Evolutionary conservation across 208 protist species (phyloP).

Genomic region (Lotmaria passim): DNA sequence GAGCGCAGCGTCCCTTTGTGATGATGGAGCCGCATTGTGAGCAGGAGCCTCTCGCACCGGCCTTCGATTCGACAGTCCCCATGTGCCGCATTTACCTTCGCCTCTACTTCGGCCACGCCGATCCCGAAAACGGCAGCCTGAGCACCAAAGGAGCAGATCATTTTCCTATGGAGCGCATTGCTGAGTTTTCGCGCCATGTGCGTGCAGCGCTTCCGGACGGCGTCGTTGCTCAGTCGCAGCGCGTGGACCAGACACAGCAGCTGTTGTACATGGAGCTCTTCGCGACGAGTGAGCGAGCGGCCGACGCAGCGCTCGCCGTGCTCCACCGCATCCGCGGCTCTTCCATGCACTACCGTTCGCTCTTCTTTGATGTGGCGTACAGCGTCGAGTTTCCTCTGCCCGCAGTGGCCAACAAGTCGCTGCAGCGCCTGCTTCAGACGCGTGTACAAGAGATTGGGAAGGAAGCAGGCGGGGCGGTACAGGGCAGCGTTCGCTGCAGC

Average conservation of each 20-base stretch:
- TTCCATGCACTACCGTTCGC: conserved; percentile 6
- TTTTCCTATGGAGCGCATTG: neutral
- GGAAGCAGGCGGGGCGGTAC: neutral
- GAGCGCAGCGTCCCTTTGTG: neutral
- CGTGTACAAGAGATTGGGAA: neutral
- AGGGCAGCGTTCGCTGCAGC: neutral
- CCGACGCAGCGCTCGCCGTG: conserved; percentile 6
- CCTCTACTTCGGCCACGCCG: conserved; percentile 5
- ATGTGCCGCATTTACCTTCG: conserved; percentile 9
- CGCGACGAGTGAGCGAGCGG: neutral
- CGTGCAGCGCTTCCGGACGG: conserved; percentile 8
- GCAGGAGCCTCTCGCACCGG: conserved; percentile 11
- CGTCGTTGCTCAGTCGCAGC: neutral
- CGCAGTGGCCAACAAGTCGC: conserved; percentile 5
- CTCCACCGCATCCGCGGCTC: conserved; percentile 9
- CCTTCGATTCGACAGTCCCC: neutral
- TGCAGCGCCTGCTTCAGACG: conserved; percentile 3
- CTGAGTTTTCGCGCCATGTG: conserved; percentile 3
- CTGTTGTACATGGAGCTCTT: conserved; percentile 6
- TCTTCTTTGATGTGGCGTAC: conserved; percentile 15
- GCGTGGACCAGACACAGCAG: neutral
- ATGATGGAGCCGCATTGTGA: conserved; percentile 8
- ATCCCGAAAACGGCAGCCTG: neutral
- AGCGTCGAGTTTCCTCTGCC: conserved; percentile 11
- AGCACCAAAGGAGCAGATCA: neutral